phyloP scores from a whole-genome alignment of 768 basidiomycete species.

The Auriscalpium vulgare region DNA sequence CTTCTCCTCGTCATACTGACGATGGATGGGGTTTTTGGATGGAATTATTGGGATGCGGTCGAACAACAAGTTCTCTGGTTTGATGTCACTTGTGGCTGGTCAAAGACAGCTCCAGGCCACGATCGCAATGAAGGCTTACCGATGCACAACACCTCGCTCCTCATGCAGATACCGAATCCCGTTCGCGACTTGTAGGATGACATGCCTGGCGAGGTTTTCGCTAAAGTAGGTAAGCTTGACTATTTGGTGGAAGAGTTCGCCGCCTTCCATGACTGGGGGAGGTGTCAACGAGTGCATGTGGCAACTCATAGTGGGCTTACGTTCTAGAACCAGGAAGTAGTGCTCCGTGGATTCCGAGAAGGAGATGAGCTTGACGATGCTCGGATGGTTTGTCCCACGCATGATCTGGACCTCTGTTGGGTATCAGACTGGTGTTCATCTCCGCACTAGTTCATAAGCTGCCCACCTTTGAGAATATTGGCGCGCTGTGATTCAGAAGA shows the following conservation, averaged over 20 bases:
- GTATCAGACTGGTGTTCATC: not conserved
- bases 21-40: slow-evolving; percentile 61
- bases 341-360: slow-evolving; percentile 91
- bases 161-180: slow-evolving; percentile 96
- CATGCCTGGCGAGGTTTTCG: slow-evolving; percentile 94
- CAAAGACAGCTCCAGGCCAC: too few relatives aligned
- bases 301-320: slow-evolving; percentile 35
- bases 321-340: slow-evolving; percentile 91
- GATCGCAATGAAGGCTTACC: slow-evolving; percentile 29
- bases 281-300: slow-evolving; percentile 7
- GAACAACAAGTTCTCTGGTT: slow-evolving; percentile 95
- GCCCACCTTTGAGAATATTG: slow-evolving; percentile 88
- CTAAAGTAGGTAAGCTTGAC: slow-evolving; percentile 99
- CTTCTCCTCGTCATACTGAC: slow-evolving; percentile 97
- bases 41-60: slow-evolving; percentile 88
- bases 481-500: slow-evolving; percentile 57
- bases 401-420: slow-evolving; percentile 94
- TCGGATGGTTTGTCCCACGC: slow-evolving; percentile 89
- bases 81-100: slow-evolving; percentile 63
- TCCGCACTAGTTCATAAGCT: not conserved
- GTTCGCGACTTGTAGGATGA: slow-evolving; percentile 91
- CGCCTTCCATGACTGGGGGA: slow-evolving; percentile 84
- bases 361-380: slow-evolving; percentile 83
- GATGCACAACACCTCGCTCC: slow-evolving; percentile 95
- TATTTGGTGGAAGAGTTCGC: slow-evolving; percentile 97